A percentile compares a stretch with the other conserved stretches of the same genome.
These are phyloP conservation scores for Daldinia decipiens DNA, from an alignment of 495 filamentous ascomycete species.

Conservation along the genomic window DNA sequence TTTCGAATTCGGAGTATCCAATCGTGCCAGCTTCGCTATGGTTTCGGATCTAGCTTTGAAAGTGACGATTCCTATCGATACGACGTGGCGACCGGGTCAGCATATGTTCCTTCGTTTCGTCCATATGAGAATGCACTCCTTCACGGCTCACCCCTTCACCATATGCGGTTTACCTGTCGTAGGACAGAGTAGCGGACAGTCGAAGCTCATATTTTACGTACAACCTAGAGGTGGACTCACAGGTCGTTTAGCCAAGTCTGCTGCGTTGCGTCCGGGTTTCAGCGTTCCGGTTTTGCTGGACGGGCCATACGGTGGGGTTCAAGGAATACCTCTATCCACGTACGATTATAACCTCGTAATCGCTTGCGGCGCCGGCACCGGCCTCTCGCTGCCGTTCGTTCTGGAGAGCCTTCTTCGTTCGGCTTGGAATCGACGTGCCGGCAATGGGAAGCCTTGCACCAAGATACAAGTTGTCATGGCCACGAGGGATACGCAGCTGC, in stretches of 20 bases:
- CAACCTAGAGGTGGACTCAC: conserved; percentile 44
- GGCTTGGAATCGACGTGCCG: conserved; percentile 15
- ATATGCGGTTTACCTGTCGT: conserved; percentile 71
- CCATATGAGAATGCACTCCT: conserved; percentile 65
- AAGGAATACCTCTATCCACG: conserved; percentile 22
- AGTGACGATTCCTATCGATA: conserved; percentile 59
- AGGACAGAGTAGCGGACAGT: conserved; percentile 11
- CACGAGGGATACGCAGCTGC: conserved; percentile 43
- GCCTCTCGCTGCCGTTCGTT: conserved; percentile 61
- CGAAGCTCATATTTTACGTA: conserved; percentile 41
- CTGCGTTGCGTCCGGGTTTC: conserved; percentile 16
- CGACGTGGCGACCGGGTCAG: conserved; percentile 80
- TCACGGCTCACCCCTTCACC: conserved; percentile 82
- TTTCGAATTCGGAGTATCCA: conserved; percentile 56
- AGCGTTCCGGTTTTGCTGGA: conserved; percentile 74
- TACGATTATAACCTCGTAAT: conserved; percentile 59
- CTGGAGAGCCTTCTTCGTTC: conserved; percentile 35
- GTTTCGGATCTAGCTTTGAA: conserved; percentile 56
- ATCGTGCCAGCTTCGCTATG: conserved; percentile 57
- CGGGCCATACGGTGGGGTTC: conserved; percentile 77
- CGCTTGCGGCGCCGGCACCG: conserved; percentile 66
- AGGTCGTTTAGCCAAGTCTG: conserved; percentile 25
- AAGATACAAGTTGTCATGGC: conserved; percentile 52
- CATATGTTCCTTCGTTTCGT: conserved; percentile 83
- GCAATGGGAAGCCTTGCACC: conserved; percentile 8